phyloP scores from a whole-genome alignment of 1,284 basidiomycete genomes.

The Heliocybe sulcata region DNA sequence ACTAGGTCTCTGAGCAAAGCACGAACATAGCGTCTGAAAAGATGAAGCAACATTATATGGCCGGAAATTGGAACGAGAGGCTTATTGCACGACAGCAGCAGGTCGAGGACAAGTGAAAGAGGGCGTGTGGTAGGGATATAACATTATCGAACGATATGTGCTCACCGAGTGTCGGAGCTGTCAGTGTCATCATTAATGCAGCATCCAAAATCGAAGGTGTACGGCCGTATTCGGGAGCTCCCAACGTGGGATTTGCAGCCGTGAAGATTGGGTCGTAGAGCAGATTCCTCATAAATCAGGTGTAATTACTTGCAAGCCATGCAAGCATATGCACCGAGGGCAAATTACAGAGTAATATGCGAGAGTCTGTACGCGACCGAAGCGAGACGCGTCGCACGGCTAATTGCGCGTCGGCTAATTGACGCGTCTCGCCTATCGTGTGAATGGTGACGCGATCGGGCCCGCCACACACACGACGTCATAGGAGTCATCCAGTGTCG shows the following conservation, averaged over 20 bases:
- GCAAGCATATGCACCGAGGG: neutral
- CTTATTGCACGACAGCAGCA: too few species aligned
- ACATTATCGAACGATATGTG: too few species aligned
- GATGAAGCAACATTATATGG: too few species aligned
- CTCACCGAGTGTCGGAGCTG: neutral
- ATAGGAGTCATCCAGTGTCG: neutral
- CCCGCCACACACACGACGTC: neutral
- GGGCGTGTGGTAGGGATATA: too few species aligned
- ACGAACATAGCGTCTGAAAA: neutral
- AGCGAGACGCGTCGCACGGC: neutral
- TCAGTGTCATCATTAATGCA: neutral
- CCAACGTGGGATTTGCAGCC: too few species aligned
- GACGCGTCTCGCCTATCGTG: neutral
- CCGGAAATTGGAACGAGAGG: too few species aligned
- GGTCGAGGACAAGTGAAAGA: too few species aligned
- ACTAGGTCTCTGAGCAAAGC: neutral
- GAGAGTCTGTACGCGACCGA: too few species aligned
- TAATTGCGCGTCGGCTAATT: neutral
- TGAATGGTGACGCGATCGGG: neutral
- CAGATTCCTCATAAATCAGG: too few species aligned
- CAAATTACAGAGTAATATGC: neutral
- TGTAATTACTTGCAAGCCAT: neutral
- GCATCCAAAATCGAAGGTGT: neutral
- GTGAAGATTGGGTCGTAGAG: too few species aligned
- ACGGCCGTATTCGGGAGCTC: neutral